These are phyloP conservation scores for Hypoxylon sp. DNA, from an alignment of 2,329 filamentous ascomycete genomes.

Conservation along the genomic window DNA sequence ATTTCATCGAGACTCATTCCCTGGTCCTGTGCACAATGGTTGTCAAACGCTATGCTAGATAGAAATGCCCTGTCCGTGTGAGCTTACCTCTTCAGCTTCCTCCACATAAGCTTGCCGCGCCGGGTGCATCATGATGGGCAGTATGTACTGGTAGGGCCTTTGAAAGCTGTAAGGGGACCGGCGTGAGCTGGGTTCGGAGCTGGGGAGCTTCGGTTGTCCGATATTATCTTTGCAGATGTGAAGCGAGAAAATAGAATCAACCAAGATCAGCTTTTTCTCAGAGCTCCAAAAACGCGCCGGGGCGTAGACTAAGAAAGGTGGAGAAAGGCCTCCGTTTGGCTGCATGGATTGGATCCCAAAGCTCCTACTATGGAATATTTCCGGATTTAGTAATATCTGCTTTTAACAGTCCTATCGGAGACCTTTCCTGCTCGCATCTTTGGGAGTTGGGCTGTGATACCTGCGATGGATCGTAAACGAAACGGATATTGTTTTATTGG, in stretches of 20 bases:
- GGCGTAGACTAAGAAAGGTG: conserved; percentile 10
- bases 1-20: conserved; percentile 48
- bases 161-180: not conserved
- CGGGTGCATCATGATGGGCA: conserved; percentile 75
- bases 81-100: conserved; percentile 75
- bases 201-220: not conserved
- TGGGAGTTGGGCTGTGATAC: not conserved
- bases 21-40: conserved; percentile 41
- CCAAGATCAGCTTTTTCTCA: not conserved
- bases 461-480: not conserved
- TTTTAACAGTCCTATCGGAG: not conserved
- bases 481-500: not conserved
- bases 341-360: too few relatives aligned
- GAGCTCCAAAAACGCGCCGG: conserved; percentile 18
- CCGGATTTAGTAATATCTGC: not conserved
- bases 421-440: not conserved
- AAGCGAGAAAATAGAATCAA: not conserved
- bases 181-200: not conserved
- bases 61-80: conserved; percentile 24
- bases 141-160: not conserved
- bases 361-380: conserved; percentile 14
- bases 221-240: not conserved
- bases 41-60: conserved; percentile 29
- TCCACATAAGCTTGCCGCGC: conserved; percentile 94
- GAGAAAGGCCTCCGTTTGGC: not conserved